Conservation (phyloP, 2,329 filamentous ascomycete genomes). For the Aureobasidium musti region DNA sequence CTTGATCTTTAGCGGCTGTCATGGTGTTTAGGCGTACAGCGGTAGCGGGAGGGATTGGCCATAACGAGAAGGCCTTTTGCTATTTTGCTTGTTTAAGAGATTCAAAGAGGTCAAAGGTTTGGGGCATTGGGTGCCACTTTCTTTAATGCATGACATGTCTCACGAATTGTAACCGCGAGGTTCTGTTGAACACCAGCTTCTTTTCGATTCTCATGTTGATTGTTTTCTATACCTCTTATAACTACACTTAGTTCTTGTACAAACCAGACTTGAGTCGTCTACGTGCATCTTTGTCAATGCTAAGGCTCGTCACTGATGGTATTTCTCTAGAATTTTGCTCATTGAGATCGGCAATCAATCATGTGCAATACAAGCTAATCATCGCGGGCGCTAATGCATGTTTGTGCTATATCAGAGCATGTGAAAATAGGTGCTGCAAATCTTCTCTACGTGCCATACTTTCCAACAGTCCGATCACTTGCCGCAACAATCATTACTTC, state of each 20-base stretch:
- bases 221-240: not conserved
- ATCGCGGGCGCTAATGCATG: not conserved
- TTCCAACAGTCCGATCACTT: not conserved
- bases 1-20: constrained; percentile 21
- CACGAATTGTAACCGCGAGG: constrained; percentile 17
- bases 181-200: constrained; percentile 5
- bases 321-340: not conserved
- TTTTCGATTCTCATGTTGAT: not conserved
- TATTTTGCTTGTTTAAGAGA: constrained; percentile 14
- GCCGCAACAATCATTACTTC: constrained; percentile 36
- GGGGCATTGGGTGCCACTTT: constrained; percentile 13
- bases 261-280: not conserved
- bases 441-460: too few species aligned
- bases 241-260: not conserved
- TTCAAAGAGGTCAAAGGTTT: constrained; percentile 5
- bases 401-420: too few species aligned
- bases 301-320: not conserved
- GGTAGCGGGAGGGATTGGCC: constrained; percentile 1
- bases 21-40: constrained; percentile 23
- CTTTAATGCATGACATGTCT: constrained; percentile 26
- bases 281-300: not conserved
- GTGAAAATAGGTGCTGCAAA: too few species aligned
- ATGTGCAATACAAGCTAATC: too few species aligned
- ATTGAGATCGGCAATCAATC: not conserved
- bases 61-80: constrained; percentile 9